Evolutionary conservation across 345 rosid species (phyloP).

Genomic region (Trapa incisa): DNA sequence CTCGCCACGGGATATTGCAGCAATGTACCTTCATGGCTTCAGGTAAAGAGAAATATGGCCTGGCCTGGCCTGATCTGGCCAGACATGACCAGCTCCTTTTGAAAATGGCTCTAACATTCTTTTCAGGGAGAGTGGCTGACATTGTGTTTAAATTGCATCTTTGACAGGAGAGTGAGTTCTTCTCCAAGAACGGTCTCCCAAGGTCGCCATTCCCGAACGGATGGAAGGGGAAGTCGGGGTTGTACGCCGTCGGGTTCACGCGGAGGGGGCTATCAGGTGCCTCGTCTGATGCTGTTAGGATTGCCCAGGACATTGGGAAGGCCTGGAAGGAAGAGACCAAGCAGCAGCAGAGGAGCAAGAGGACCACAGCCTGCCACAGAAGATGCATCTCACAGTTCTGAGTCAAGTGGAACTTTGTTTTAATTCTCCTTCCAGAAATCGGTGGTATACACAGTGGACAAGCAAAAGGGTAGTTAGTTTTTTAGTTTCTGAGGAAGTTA

Average conservation of each 20-base stretch:
- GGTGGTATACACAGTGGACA: too few relatives aligned
- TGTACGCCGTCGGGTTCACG: slow-evolving; percentile 88
- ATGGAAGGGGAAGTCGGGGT: slow-evolving; percentile 73
- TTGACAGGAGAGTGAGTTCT: slow-evolving; percentile 73
- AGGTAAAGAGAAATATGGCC: too few relatives aligned
- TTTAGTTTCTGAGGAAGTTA: too few relatives aligned
- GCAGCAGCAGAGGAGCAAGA: slow-evolving; percentile 35
- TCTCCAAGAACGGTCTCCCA: slow-evolving; percentile 61
- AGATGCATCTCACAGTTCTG: slow-evolving; percentile 49
- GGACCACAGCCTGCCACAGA: slow-evolving; percentile 30
- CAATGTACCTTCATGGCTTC: too few relatives aligned
- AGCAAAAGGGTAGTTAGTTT: too few relatives aligned
- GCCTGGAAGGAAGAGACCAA: slow-evolving; percentile 76
- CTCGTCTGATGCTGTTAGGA: slow-evolving; percentile 57
- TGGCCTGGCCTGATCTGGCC: too few relatives aligned
- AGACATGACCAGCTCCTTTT: too few relatives aligned
- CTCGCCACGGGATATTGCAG: too few relatives aligned
- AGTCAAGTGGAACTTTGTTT: too few relatives aligned
- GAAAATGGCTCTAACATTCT: too few relatives aligned
- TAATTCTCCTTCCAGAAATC: too few relatives aligned
- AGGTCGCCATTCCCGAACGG: slow-evolving; percentile 51
- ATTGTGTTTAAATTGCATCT: slow-evolving; percentile 16
- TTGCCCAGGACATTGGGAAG: slow-evolving; percentile 62
- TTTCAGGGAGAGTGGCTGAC: too few relatives aligned
- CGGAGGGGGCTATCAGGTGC: slow-evolving; percentile 85